Conservation (phyloP, 192 early-diverging fungal genomes). For the Coemansia sp. region DNA sequence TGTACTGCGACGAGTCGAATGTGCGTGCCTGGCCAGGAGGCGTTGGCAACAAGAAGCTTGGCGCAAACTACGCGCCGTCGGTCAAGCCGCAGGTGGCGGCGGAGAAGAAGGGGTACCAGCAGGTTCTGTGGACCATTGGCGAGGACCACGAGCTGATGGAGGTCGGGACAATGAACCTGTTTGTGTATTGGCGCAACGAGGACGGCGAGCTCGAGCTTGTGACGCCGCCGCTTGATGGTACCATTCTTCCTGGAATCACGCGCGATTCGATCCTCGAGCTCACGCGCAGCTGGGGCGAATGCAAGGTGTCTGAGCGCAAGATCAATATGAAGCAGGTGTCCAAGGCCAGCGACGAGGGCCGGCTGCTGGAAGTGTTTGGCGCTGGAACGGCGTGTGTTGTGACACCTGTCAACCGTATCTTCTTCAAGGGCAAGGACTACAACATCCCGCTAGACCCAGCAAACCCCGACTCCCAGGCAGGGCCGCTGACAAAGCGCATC, state of each 20-base stretch:
- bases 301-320: conserved; percentile 83
- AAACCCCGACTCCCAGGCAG: conserved; percentile 75
- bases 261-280: conserved; percentile 88
- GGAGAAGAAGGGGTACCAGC: conserved; percentile 84
- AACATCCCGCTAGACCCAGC: conserved; percentile 85
- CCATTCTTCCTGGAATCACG: conserved; percentile 94
- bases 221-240: conserved; percentile 91
- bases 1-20: conserved; percentile 81
- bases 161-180: conserved; percentile 98
- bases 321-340: conserved; percentile 78
- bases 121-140: conserved; percentile 96
- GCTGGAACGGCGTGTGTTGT: conserved; percentile 96
- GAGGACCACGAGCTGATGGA: conserved; percentile 83
- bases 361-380: conserved; percentile 92
- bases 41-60: conserved; percentile 90
- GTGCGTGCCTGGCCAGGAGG: conserved; percentile 96
- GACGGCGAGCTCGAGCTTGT: conserved; percentile 79
- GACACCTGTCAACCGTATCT: conserved; percentile 84
- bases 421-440: conserved; percentile 76
- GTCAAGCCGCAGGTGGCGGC: conserved; percentile 80
- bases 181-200: conserved; percentile 84
- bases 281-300: conserved; percentile 77
- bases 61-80: conserved; percentile 61
- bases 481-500: conserved; percentile 78
- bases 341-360: conserved; percentile 72